Evolutionary conservation across 768 basidiomycete species (phyloP), one percentile per base, ranked within the genome.

Genomic region (Lentinula boryana): DNA sequence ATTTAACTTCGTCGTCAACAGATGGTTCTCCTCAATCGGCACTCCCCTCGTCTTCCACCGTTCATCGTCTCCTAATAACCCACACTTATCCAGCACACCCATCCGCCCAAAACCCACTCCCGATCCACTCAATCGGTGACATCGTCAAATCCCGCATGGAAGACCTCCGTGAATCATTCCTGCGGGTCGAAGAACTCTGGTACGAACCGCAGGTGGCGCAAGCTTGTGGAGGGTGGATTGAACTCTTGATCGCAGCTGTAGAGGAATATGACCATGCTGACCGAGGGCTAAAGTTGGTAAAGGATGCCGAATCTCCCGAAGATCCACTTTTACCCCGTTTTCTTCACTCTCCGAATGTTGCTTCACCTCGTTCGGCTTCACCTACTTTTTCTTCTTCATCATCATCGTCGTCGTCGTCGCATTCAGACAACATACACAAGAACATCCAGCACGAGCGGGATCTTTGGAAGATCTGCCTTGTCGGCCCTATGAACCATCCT

Each of bases 161-260:
- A 54, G 74, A 75, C 43, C 80, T 76, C 63, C 72, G 82, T 5
- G 80, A 85, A 61, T 69, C 69, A 1, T 74, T 78, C 61, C 76
- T 85, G 63, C 69, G 80, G 4, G 64, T 86, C 60, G 76, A 80
- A 67, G 74, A 81, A 70, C 63, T 81, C 12, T 84, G 81, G 81
- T 81, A 79, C 64, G 78, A 79, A 65, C 69, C 66, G 10, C 75
- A 80, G 0, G 71, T 87, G 53, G 69, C 80, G 0, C 64, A 72
- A 2, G 58, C 77, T 7, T 88, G 87, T 60, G 84, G 84, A 7
- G 87, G 86, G 0, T 84, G 81, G 80, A 74, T 86, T n/a, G 84
- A 85, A 63, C 62, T 80, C 15, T 68, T 87, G 27, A 67, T 83
- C 0, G 71, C 75, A 38, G 81, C 82, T 0, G 72, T 84, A 3